Base-by-base conservation (phyloP, 2,329 filamentous ascomycete species). In the Amesomyces nigricolor region DNA sequence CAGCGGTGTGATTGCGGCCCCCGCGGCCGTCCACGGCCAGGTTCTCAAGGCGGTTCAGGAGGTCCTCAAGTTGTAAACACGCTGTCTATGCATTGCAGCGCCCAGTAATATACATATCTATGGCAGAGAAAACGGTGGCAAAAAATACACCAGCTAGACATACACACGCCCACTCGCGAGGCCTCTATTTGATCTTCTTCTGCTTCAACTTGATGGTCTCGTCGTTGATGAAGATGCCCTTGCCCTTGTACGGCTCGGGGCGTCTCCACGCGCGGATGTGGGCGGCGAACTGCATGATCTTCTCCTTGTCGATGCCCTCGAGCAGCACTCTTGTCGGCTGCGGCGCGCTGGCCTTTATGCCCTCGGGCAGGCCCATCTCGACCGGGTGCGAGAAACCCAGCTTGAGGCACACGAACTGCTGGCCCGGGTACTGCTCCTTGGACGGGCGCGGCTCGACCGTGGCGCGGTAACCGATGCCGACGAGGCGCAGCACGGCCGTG, bases 141-240 rank as follows among this genome's bases (percentile, higher is more conserved):
- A 38, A 40, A 56, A 58, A 59, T 45, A 56, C 53, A 39, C 54
- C 45, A 46, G 53, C 51, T 61, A 57, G 35, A 60, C 53, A 49
- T 60, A 62, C 58, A 63, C 49, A 52, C 17, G 56, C 51, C 35
- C 16, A 48, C 29, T 40, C 38, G 17, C 35, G 13, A 37, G 4
- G 5, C 63, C 45, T 68, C 76, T 85, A 94, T 79, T 91, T 92
- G 72, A 92, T 90, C 82, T 92, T 94, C 87, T 96, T 99, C 67
- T 89, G 87, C 86, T 99, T 99, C 73, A 99, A 73, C 80, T 88
- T 95, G 75, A 99, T 96, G 30, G 91, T 96, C 80, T 99, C 91
- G 61, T 91, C 90, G 68, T 97, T 95, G 66, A 99, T 86, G 71
- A 97, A 99, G 65, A 99, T 95, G 65, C 94, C 94, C 83, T 99